Evolutionary conservation across 805 yeast species (phyloP), one percentile per base, ranked within the genome.

Genomic region (Monosporozyma aerobia): DNA sequence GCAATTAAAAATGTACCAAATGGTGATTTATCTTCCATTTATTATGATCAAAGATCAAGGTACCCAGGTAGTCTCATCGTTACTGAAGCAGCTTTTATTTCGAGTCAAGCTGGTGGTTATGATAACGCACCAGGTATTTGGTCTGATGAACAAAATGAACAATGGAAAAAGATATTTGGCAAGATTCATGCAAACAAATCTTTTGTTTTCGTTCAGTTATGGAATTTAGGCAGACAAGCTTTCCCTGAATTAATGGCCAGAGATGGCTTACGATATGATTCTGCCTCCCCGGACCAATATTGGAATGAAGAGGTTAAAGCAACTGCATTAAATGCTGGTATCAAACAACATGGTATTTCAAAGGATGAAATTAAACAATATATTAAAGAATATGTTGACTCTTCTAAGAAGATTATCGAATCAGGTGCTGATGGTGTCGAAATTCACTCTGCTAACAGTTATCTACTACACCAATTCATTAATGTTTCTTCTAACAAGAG

Each of bases 61-160:
- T 64, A 65, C 49, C 77, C 78, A 19, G 87, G 87, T 8, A 76
- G 85, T 16, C 63, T 83, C 50, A 57, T 82, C 39, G 74, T 80
- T 56, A 67, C 82, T 5, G 88, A 83, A 60, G 87, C 79, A 2
- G 74, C 83, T 0, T 72, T 70, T 55, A 72, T 74, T 14, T 66
- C 80, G 9, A 59, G 64, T 7, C 64, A 61, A 50, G 65, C 69
- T 22, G 77, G 81, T 47, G 69, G 76, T 22, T 72, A 69, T 54
- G 63, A 62, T 9, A 52, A 63, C 25, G 75, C 69, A 2, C 83
- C 85, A 25, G 81, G 81, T 57, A 72, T 80, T 50, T 73, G 71
- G 65, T 71, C 67, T 27, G 73, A 74, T 5, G 63, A 69, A 30
- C 85, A 81, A 56, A 70, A 70, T 25, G 61, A 58, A 23, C 74